These are phyloP conservation scores for Ogataea paraovalis DNA, from an alignment of 805 yeast species.

Conservation along the genomic window DNA sequence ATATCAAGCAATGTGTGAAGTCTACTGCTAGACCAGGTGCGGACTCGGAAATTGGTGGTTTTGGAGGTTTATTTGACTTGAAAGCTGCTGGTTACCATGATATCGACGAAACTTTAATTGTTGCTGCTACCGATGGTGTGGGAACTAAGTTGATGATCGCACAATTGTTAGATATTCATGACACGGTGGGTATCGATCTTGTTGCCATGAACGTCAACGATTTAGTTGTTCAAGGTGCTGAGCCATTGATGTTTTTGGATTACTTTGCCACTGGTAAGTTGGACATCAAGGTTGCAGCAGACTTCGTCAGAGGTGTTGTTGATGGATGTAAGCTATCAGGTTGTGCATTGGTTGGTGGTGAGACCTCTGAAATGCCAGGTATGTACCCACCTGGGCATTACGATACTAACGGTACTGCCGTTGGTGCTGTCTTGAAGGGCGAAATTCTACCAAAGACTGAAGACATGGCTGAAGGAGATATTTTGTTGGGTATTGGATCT, in stretches of 20 bases:
- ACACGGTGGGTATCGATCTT: slow-evolving; percentile 97
- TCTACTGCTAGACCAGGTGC: slow-evolving; percentile 95
- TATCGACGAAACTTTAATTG: slow-evolving; percentile 73
- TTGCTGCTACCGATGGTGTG: slow-evolving; percentile 98
- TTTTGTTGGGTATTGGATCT: slow-evolving; percentile 81
- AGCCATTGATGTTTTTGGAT: slow-evolving; percentile 91
- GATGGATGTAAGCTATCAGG: slow-evolving; percentile 93
- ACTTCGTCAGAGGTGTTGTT: slow-evolving; percentile 92
- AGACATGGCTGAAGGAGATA: slow-evolving; percentile 73
- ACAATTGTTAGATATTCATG: slow-evolving; percentile 80
- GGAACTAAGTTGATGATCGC: slow-evolving; percentile 97
- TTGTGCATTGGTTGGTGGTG: slow-evolving; percentile 98
- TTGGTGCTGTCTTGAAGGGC: slow-evolving; percentile 85
- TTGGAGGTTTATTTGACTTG: slow-evolving; percentile 94
- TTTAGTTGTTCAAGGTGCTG: slow-evolving; percentile 98
- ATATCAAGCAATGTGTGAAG: slow-evolving; percentile 84
- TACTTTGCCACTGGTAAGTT: slow-evolving; percentile 94
- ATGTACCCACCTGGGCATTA: slow-evolving; percentile 94
- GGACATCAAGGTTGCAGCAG: slow-evolving; percentile 78
- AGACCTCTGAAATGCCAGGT: slow-evolving; percentile 99
- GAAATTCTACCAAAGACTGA: slow-evolving; percentile 69
- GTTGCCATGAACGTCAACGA: slow-evolving; percentile 99
- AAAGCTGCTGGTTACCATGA: slow-evolving; percentile 78
- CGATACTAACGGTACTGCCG: slow-evolving; percentile 97
- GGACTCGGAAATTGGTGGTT: slow-evolving; percentile 97